Percentiles rank a stretch among this genome's conserved stretches.
Evolutionary conservation across 495 filamentous ascomycete species (phyloP).

Genomic region (Daldinia caldariorum): DNA sequence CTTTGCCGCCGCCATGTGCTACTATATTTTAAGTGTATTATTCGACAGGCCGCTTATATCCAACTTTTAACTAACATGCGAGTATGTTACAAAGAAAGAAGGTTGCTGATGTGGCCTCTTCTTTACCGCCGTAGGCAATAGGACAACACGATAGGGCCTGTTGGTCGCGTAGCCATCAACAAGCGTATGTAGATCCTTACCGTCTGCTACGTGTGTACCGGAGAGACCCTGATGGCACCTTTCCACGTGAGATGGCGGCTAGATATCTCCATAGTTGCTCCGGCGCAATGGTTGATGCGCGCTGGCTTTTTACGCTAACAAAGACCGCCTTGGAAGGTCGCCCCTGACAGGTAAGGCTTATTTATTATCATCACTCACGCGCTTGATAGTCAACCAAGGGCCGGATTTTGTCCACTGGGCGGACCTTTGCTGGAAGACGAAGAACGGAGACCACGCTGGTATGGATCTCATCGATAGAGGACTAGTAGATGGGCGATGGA

Average conservation of each 20-base stretch:
- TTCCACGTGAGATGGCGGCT: slow-evolving; percentile 38
- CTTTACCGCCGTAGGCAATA: slow-evolving; percentile 13
- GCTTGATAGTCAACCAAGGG: slow-evolving; percentile 26
- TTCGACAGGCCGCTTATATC: slow-evolving; percentile 29
- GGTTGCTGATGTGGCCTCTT: slow-evolving; percentile 30
- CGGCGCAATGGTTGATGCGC: slow-evolving; percentile 22
- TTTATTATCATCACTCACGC: slow-evolving; percentile 22
- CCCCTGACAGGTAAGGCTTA: slow-evolving; percentile 1
- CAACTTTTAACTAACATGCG: slow-evolving; percentile 13
- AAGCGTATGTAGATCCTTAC: slow-evolving; percentile 27
- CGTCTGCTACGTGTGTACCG: slow-evolving; percentile 18
- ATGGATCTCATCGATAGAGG: slow-evolving; percentile 7
- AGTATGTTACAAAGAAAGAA: slow-evolving; percentile 5
- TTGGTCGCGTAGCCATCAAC: slow-evolving; percentile 24
- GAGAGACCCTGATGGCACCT: slow-evolving; percentile 41
- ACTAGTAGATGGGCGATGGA: slow-evolving; percentile 17
- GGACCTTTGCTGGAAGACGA: slow-evolving; percentile 14
- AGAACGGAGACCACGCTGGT: slow-evolving; percentile 22
- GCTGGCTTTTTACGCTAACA: slow-evolving; percentile 12
- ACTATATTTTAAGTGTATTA: slow-evolving; percentile 39
- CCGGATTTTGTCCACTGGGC: slow-evolving; percentile 28
- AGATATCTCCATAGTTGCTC: slow-evolving; percentile 26
- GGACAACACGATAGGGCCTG: slow-evolving; percentile 12
- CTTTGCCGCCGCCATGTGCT: slow-evolving; percentile 3
- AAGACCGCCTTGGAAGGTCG: slow-evolving; percentile 11